Base-by-base conservation (phyloP, 345 rosid genomes). In the Arabis alpina region DNA sequence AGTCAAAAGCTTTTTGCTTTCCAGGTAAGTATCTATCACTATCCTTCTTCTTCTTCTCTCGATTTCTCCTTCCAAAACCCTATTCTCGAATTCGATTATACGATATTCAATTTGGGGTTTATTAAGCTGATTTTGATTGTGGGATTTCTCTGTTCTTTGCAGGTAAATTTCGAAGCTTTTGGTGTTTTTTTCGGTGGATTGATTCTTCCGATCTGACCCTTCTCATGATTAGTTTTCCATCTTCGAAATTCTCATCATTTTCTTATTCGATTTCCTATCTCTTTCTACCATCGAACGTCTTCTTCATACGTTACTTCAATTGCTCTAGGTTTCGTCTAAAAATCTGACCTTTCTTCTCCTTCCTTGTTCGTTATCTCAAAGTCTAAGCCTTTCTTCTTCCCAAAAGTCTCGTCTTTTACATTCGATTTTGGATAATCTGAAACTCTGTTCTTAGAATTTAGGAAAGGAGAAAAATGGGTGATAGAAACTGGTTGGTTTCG, bases 221-320 rank as follows among this genome's bases (percentile, higher is more conserved):
- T 86, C 96, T 93, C 92, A 93, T 87, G 98, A 82, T 87, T 83
- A 80, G 80, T 85, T 79, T 80, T 76, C 90, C 67, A 81, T 75
- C 87, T 71, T 77, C 79, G 75, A 80, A 74, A 76, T 76, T 81
- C 48, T 74, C 83, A 27, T 74, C 82, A 0, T 78, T 83, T 50
- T 62, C 84, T 12, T 80, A 66, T 78, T 79, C 88, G 13, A 70
- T 83, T 60, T 79, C 91, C 0, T 80, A 80, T 45, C 74, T 79
- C 79, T 85, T 84, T 71, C 82, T 88, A 61, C 92, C 88, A 15
- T 87, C 82, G 3, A 87, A 83, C 82, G 86, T 81, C 15, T 87
- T 86, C 86, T 85, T 90, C 80, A 82, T 88, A 57, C 84, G 89
- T 69, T 87, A 89, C 79, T 78, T 90, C 70, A 84, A 93, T 72